Percentiles rank a stretch among this genome's conserved stretches.
Evolutionary conservation across 1,284 basidiomycete genomes (phyloP).

Genomic region (Papiliotrema fonsecae): DNA sequence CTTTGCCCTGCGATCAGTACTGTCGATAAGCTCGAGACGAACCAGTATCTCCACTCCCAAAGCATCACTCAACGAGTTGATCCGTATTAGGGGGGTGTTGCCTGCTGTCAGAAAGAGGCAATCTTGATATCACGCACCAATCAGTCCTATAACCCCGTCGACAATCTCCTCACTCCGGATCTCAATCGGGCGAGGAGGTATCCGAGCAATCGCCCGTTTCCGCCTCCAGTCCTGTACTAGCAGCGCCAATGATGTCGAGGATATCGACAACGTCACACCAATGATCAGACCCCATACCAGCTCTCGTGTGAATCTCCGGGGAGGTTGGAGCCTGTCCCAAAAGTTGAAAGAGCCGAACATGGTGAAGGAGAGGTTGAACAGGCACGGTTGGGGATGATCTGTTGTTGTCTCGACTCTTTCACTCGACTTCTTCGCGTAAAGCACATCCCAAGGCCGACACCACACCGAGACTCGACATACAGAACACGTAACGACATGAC

Average conservation of each 20-base stretch:
- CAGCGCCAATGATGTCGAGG: conserved; percentile 57
- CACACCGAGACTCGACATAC: background rate
- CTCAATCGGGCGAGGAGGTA: conserved; percentile 64
- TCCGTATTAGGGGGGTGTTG: conserved; percentile 88
- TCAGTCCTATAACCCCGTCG: conserved; percentile 70
- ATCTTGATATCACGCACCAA: conserved; percentile 55
- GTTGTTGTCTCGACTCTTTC: too few relatives aligned
- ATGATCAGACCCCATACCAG: conserved; percentile 63
- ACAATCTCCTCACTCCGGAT: conserved; percentile 65
- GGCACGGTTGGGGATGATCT: background rate
- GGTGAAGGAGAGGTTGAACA: background rate
- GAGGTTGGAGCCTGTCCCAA: conserved; percentile 23
- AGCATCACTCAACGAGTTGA: conserved; percentile 82
- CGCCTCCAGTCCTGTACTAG: conserved; percentile 54
- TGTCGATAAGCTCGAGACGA: conserved; percentile 9
- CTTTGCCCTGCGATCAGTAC: conserved; percentile 63
- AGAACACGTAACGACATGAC: conserved; percentile 54
- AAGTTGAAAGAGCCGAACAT: conserved; percentile 9
- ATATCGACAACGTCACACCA: conserved; percentile 65
- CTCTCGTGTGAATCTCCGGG: conserved; percentile 36
- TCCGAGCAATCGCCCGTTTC: conserved; percentile 31
- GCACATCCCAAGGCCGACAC: too few relatives aligned
- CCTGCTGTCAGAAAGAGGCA: conserved; percentile 53
- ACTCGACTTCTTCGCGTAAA: too few relatives aligned
- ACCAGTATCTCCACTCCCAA: conserved; percentile 86